Evolutionary conservation across 305 asterid species (phyloP).

Genomic region (Fraxinus latifolia): DNA sequence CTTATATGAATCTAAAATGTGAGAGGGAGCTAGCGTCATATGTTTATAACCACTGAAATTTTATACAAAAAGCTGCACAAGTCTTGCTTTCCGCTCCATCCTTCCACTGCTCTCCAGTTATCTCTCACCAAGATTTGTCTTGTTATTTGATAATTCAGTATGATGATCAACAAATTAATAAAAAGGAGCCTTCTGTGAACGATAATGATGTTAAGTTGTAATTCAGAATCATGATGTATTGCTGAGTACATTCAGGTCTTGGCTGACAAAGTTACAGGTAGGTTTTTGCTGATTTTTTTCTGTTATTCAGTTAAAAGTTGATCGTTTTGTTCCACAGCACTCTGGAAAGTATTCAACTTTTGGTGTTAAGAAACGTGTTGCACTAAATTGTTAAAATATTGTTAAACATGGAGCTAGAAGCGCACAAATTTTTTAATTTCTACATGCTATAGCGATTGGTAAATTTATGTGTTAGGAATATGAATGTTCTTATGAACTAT

Average conservation of each 20-base stretch:
- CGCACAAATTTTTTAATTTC: not conserved
- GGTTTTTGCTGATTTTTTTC: constrained; percentile 14
- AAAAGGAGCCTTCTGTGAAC: constrained; percentile 36
- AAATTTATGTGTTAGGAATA: not conserved
- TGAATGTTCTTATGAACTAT: not conserved
- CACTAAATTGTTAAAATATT: not conserved
- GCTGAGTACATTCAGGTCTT: constrained; percentile 66
- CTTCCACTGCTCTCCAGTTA: not conserved
- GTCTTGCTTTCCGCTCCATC: not conserved
- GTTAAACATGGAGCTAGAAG: not conserved
- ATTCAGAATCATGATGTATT: constrained; percentile 76
- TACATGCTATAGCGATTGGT: not conserved
- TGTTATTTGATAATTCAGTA: constrained; percentile 23
- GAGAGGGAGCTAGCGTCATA: not conserved
- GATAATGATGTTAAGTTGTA: constrained; percentile 40
- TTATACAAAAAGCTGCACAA: not conserved
- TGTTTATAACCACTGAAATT: not conserved
- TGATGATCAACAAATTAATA: constrained; percentile 25
- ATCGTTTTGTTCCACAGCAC: not conserved
- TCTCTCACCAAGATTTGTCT: not conserved
- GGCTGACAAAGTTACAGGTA: constrained; percentile 92
- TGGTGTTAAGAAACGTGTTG: not conserved
- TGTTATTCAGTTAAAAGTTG: not conserved
- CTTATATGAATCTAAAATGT: not conserved
- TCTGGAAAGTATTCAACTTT: not conserved